Evolutionary conservation across 192 early-diverging fungal species (phyloP), one percentile per base, ranked within the genome.

Genomic region (Coemansia guatemalensis): DNA sequence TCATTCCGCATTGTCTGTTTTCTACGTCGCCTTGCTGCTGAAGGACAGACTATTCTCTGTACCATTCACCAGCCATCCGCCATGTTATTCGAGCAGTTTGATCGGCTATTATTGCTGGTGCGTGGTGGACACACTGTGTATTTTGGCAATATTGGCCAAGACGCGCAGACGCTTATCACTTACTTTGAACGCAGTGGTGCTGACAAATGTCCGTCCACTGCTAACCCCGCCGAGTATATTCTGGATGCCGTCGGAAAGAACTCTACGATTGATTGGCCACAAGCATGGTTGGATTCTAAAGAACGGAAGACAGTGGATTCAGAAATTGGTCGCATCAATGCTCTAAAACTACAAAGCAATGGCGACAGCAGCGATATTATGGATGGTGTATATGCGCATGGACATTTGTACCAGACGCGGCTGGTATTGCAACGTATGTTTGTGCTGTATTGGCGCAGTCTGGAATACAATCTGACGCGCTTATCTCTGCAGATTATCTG

Each of bases 61-160:
- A 92, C 90, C 11, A 94, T 96, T 56, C 93, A 95, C 78, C 90
- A 91, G 75, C 93, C 93, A 32, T 89, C 87, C 8, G 85, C 91
- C n/a, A 78, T 90, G 62, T 77, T 93, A 39, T 95, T 95, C 70
- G 85, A 89, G 57, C 86, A 88, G 60, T 95, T 95, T 75, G 92
- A 93, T 69, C 88, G 93, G 26, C 73, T 94, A 12, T 77, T 95
- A 30, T 75, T 95, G 24, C 89, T 87, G 41, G 86, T 86, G 66
- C 88, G 89, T 48, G 92, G 92, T 44, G 93, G 93, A 51, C 75
- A 79, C 56, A 89, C 88, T 14, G 90, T 87, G 14, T 95, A 89
- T 63, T 88, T 91, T 79, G 93, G 93, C 55, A 87, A 92, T 30
- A 75, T 95, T 3, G 93, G 93, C 41, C 39, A 51, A 0, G 85